Base-by-base conservation (phyloP, 2,329 filamentous ascomycete genomes). In the Sclerotinia trifoliorum region DNA sequence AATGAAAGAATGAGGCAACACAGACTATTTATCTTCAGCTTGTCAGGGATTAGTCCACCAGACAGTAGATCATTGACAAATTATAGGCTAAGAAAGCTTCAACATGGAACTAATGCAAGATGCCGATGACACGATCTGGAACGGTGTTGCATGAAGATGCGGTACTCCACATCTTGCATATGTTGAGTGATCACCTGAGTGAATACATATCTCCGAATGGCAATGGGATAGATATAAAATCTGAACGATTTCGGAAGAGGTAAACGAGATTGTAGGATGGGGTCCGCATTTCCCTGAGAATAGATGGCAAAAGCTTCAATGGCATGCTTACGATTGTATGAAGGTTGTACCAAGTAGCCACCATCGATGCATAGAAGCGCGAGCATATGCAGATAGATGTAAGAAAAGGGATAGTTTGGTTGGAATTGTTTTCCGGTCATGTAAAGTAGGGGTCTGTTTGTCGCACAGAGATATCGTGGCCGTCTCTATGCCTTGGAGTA, bases 111-210 rank as follows among this genome's bases (percentile, higher is more conserved):
- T 66, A 57, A 66, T 66, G 63, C 63, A 57, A 57, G 63, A 57
- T 57, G 46, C 63, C 63, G 63, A 39, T 49, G 42, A 35, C 63
- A 66, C 54, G 24, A 57, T 29, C 17, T 57, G 39, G n/a, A 52
- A 65, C 52, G 35, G 35, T 55, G 44, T 32, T 48, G 55, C 55
- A 58, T 58, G 24, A 42, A 42, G 21, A 46, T 66, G 54, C 55
- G 32, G 52, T 66, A 57, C 63, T 35, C 51, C 51, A 54, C 46
- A 55, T 65, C 63, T 56, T 65, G 63, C 63, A 65, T 55, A 65
- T 65, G 51, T 39, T 65, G 63, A 52, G 54, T 21, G 32, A 55
- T 65, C 51, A 65, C 51, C 46, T 55, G 51, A 65, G 63, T 5
- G n/a, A 44, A 13, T 10, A 32, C 17, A 65, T 49, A 13, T 48